Percentiles rank a stretch among this genome's conserved stretches.
phyloP scores from a whole-genome alignment of 1,139 yeast species.

The Kluyveromyces marxianus region DNA sequence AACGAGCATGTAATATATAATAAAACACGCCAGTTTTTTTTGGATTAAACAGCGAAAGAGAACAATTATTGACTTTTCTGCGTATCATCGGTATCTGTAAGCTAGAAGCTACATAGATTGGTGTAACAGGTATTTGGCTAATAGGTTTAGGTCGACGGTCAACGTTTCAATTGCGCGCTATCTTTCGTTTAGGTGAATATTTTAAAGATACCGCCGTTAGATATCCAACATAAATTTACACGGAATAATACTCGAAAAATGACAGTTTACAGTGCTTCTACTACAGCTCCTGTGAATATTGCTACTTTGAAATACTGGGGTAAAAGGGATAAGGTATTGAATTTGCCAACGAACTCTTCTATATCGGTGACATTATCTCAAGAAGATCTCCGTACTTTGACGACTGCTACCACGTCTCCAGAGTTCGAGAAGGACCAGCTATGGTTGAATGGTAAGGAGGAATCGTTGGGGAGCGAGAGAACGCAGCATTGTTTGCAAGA shows the following conservation, averaged over 20 bases:
- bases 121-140: no score
- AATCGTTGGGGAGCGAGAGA: slow-evolving; percentile 58
- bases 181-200: no score
- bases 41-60: no score
- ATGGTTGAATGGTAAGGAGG: slow-evolving; percentile 76
- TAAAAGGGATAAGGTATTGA: slow-evolving; percentile 77
- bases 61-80: no score
- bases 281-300: slow-evolving; percentile 96
- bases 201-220: no score
- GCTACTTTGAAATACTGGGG: slow-evolving; percentile 99
- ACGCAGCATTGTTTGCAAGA: slow-evolving; percentile 75
- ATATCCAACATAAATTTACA: no score
- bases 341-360: slow-evolving; percentile 91
- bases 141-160: no score
- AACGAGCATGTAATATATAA: no score
- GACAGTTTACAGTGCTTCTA: slow-evolving; percentile 62
- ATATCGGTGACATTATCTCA: slow-evolving; percentile 91
- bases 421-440: slow-evolving; percentile 56
- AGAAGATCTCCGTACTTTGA: slow-evolving; percentile 80
- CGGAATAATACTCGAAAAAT: slow-evolving; percentile 20
- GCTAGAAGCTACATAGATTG: no score
- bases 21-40: no score
- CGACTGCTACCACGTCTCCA: slow-evolving; percentile 71
- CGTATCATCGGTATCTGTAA: no score
- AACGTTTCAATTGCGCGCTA: no score